Conservation (phyloP, 177 flowering plant species). For the Telopea speciosissima region DNA sequence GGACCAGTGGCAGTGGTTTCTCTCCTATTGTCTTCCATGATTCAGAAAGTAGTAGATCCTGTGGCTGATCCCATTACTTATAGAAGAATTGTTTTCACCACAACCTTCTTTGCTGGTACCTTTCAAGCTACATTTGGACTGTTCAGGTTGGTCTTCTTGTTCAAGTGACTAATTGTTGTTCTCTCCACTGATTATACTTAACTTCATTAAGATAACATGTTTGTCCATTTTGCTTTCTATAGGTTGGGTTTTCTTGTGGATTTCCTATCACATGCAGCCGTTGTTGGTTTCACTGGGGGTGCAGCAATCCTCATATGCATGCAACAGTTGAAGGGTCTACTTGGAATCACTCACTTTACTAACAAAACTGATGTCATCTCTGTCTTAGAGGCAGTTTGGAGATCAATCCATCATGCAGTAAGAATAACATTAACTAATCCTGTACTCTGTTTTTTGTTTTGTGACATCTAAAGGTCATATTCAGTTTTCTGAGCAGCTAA, state of each 20-base stretch:
- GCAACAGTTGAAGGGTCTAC: slow-evolving; percentile 63
- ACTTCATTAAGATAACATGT: background rate
- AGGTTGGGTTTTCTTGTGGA: slow-evolving; percentile 45
- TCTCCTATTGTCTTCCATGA: slow-evolving; percentile 49
- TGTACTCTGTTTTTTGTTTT: background rate
- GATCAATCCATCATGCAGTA: slow-evolving; percentile 40
- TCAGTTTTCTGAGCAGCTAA: background rate
- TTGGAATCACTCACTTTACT: slow-evolving; percentile 56
- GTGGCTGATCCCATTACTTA: slow-evolving; percentile 46
- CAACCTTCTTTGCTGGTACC: slow-evolving; percentile 65
- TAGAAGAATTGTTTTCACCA: slow-evolving; percentile 49
- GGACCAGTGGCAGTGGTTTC: slow-evolving; percentile 68
- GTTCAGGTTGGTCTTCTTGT: slow-evolving; percentile 38
- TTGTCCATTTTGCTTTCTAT: background rate
- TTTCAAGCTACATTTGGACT: slow-evolving; percentile 69
- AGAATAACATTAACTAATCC: slow-evolving; percentile 7
- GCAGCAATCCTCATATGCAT: slow-evolving; percentile 78
- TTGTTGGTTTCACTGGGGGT: slow-evolving; percentile 81
- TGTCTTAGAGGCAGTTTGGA: slow-evolving; percentile 38
- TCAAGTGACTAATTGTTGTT: background rate
- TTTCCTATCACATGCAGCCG: slow-evolving; percentile 56
- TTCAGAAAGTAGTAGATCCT: slow-evolving; percentile 49
- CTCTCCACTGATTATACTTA: background rate
- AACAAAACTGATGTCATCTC: slow-evolving; percentile 20
- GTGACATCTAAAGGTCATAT: background rate